Evolutionary conservation across 2,329 filamentous ascomycete species (phyloP).

Genomic region (Daldinia sp.): DNA sequence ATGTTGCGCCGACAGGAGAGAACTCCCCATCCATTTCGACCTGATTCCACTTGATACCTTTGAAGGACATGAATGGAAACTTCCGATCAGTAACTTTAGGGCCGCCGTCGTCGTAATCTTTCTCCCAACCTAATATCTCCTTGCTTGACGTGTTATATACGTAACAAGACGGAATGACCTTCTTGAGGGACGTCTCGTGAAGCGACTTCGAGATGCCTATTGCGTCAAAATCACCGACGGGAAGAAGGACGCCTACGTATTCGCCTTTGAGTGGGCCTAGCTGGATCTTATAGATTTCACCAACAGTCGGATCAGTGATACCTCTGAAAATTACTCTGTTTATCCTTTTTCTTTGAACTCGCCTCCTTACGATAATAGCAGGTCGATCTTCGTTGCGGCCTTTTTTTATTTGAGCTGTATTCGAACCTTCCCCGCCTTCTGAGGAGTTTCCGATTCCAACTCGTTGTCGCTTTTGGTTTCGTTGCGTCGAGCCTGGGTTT

Average conservation of each 20-base stretch:
- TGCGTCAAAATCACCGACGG: conserved; percentile 4
- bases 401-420: neutral
- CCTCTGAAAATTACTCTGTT: neutral
- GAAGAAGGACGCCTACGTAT: conserved; percentile 17
- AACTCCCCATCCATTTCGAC: conserved; percentile 10
- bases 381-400: neutral
- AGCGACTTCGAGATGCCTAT: conserved; percentile 25
- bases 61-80: conserved; percentile 18
- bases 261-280: neutral
- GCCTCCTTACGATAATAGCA: neutral
- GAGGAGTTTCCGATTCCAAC: neutral
- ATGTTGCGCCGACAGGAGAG: neutral
- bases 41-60: neutral
- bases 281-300: conserved; percentile 15
- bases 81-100: conserved; percentile 16
- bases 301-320: conserved; percentile 9
- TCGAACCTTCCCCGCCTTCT: neutral
- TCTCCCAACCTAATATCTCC: conserved; percentile 14
- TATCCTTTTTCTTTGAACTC: neutral
- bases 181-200: conserved; percentile 2
- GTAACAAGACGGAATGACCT: conserved; percentile 17
- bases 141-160: neutral
- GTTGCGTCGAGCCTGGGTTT: neutral
- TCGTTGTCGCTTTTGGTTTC: neutral
- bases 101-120: conserved; percentile 20